Evolutionary conservation across 2,329 filamentous ascomycete species (phyloP).

Genomic region (Ophiostoma sp.): DNA sequence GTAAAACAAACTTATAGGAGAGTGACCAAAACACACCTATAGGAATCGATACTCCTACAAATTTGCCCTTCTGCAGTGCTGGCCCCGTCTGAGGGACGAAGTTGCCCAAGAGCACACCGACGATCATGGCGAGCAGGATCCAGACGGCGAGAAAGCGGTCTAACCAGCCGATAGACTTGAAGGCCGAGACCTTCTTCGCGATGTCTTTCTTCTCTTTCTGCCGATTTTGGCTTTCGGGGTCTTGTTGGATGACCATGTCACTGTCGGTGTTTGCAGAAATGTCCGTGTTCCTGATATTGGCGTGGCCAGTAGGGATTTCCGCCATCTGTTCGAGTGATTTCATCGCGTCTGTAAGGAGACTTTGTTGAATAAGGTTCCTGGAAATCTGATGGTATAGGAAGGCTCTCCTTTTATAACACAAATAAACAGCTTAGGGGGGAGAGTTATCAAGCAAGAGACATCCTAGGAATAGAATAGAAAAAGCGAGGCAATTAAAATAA

Average conservation of each 20-base stretch:
- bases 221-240: conserved; percentile 8
- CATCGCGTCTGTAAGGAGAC: background rate
- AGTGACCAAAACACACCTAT: background rate
- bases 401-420: background rate
- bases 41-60: conserved; percentile 50
- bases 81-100: conserved; percentile 64
- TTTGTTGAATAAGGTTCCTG: background rate
- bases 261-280: background rate
- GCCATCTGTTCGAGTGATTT: background rate
- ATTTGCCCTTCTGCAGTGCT: conserved; percentile 67
- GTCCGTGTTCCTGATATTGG: background rate
- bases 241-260: background rate
- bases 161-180: conserved; percentile 58
- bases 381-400: background rate
- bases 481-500: background rate
- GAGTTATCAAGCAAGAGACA: background rate
- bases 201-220: conserved; percentile 2
- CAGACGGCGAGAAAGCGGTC: conserved; percentile 67
- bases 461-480: background rate
- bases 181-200: conserved; percentile 41
- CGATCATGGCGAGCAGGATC: conserved; percentile 76
- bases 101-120: conserved; percentile 75
- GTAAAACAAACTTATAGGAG: conserved; percentile 20
- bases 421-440: background rate
- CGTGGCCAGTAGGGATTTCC: background rate